phyloP scores from a whole-genome alignment of 2,329 filamentous ascomycete species.

The Lasiodiplodia hormozganensis region DNA sequence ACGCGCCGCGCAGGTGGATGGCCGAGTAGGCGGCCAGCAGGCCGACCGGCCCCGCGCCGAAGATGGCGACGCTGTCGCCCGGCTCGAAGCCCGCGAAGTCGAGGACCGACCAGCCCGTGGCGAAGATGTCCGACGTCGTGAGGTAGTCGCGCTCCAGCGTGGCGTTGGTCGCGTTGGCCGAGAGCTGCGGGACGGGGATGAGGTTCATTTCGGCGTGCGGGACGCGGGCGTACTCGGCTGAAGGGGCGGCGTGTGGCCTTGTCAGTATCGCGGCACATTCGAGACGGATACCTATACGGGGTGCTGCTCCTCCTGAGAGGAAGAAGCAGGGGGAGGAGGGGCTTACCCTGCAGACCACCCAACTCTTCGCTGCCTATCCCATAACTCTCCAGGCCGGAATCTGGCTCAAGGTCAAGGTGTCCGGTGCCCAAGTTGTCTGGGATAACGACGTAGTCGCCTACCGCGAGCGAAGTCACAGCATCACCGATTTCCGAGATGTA shows the following conservation, averaged over 20 bases:
- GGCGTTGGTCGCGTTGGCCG: background rate
- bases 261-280: background rate
- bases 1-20: conserved; percentile 29
- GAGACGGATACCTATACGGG: background rate
- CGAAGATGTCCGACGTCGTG: conserved; percentile 47
- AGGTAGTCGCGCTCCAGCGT: conserved; percentile 35
- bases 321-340: background rate
- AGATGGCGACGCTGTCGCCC: conserved; percentile 38
- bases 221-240: conserved; percentile 32
- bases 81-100: conserved; percentile 48
- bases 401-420: conserved; percentile 21
- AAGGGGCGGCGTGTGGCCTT: background rate
- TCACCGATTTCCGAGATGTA: conserved; percentile 31
- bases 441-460: conserved; percentile 32
- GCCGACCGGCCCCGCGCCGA: conserved; percentile 33
- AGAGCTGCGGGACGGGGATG: conserved; percentile 9
- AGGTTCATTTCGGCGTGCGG: conserved; percentile 29
- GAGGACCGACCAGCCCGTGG: conserved; percentile 49
- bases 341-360: conserved; percentile 1
- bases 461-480: conserved; percentile 21
- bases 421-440: conserved; percentile 29
- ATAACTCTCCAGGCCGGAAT: background rate
- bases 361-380: background rate
- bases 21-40: conserved; percentile 33
- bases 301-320: too few species aligned